Evolutionary conservation across 1,139 yeast species (phyloP), one percentile per base, ranked within the genome.

Genomic region (Saccharomyces pastorianus): DNA sequence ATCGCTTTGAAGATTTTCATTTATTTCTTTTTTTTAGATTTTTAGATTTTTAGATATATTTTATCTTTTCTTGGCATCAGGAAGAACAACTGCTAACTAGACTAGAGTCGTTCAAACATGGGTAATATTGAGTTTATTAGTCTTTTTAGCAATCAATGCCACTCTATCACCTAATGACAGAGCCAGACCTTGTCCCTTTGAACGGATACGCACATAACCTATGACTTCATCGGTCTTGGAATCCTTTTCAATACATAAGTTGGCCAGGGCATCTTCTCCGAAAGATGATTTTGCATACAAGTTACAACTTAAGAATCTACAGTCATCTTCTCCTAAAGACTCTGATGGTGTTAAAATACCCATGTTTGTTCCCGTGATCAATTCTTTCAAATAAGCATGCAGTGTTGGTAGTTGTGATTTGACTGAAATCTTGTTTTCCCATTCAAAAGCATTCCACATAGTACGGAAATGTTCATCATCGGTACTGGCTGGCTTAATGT

Each of bases 401-500:
- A 95, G 78, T 1, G 91, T 75, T 47, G 80, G 73, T 64, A 85
- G 78, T 17, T 68, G 67, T 2, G 95, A 84, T 64, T 87, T 85
- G 68, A 95, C 88, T 59, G 93, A 88, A 66, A 95, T 93, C 76
- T 95, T 95, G 75, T 95, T 95, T 73, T 95, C 99, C 99, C 99
- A 95, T 74, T 95, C 99, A 70, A 95, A 95, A 71, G 91, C 98
- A 70, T 90, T 88, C 99, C 99, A 95, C 98, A 91, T 91, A 65
- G 84, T 82, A 66, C 99, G 88, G 88, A 95, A 95, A 62, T 82
- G 86, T 52, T 84, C 82, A 72, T 93, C 99, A 17, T 90, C 76
- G 71, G 96, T 89, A 28, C 82, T 79, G 13, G 96, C 96, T 26
- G 99, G 98, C 70, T 88, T 89, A 71, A 95, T 91, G 75, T 95